Evolutionary conservation across 148 eudicot species (phyloP).

Genomic region (Vaccinium myrtillus): DNA sequence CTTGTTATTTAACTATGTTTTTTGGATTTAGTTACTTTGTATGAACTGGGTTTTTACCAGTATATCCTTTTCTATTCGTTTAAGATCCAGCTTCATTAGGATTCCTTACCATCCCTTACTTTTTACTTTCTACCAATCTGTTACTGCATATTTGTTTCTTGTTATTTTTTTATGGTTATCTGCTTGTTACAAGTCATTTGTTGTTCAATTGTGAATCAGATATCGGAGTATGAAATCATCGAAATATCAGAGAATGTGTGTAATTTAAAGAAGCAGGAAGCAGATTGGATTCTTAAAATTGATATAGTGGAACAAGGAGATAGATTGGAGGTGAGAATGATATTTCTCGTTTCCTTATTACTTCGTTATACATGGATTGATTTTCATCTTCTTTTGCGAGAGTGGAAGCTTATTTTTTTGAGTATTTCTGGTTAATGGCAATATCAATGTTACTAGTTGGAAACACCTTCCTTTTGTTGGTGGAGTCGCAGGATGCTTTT

Average conservation of each 20-base stretch:
- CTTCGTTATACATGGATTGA: not conserved
- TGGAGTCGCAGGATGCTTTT: not conserved
- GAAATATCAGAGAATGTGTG: constrained; percentile 90
- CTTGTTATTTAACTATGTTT: not conserved
- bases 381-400: not conserved
- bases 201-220: constrained; percentile 35
- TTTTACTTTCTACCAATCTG: not conserved
- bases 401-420: not conserved
- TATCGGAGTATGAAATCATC: constrained; percentile 81
- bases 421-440: not conserved
- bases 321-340: constrained; percentile 55
- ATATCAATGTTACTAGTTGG: not conserved
- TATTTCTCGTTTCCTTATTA: not conserved
- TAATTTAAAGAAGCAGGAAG: constrained; percentile 94
- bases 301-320: constrained; percentile 87
- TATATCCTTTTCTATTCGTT: not conserved
- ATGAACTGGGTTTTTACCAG: not conserved
- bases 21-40: not conserved
- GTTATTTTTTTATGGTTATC: not conserved
- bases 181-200: not conserved
- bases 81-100: not conserved
- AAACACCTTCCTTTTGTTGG: not conserved
- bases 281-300: constrained; percentile 92
- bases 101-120: not conserved
- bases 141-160: not conserved